Base-by-base conservation (phyloP, 176 grass and related monocot genomes). In the Eragrostis curvula region DNA sequence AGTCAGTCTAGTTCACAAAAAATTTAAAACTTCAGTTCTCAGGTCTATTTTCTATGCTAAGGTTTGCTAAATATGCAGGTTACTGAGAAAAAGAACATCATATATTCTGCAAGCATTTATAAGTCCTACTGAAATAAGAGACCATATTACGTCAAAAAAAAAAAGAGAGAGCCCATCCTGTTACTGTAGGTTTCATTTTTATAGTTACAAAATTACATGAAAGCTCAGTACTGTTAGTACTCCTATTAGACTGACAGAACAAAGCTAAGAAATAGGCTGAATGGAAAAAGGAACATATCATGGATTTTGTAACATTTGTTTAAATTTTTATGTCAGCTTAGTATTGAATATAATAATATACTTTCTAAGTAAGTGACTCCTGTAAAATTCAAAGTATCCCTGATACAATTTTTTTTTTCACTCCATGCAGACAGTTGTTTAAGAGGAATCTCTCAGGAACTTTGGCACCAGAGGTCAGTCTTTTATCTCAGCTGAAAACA, bases 401-500 rank as follows among this genome's bases (percentile, higher is more conserved):
- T 78, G 20, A 24, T 77, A 57, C 8, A 53, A 67, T 53, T 55
- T 61, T 17, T 63, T 85, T 36, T 36, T 4, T 73, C 47, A 55
- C 39, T 60, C 61, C 30, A 42, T 85, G 64, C 82, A 98, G 96
- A 81, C 96, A 95, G 45, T 78, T 98, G 63, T 86, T 98, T 75
- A 88, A 89, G 72, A 87, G 70, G 82, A 88, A 98, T 78, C 90
- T 98, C 75, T 90, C 85, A 76, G 96, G 96, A 88, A 91, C 68
- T 91, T 85, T 98, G 78, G 88, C 87, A 24, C 87, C 89, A 74
- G 92, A 95, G 72, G 57, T 95, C 81, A 85, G 90, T 74, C 88
- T 74, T 91, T 74, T 98, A 70, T 79, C 88, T 75, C 81, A 79
- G 67, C 84, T 95, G 85, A 71, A 83, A 88, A 95, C 90, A 91